Base-by-base conservation (phyloP, 1,139 yeast species). In the Arxiozyma telluris region DNA sequence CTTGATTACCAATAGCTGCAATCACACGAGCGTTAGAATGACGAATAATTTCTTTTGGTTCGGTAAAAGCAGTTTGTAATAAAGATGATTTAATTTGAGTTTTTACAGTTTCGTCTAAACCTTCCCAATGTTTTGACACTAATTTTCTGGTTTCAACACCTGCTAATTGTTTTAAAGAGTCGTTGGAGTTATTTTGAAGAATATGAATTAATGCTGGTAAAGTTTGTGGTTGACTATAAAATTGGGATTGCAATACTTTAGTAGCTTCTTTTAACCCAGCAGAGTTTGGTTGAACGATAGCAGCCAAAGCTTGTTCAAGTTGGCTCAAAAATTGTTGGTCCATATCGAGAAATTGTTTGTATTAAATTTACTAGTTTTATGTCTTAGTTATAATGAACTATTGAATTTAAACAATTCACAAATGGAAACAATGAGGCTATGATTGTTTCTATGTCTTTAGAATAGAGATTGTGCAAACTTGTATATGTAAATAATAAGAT, bases 131-230 rank as follows among this genome's bases (percentile, higher is more conserved):
- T 60, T 78, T 76, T 53, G 78, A 66, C 51, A 89, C 82, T 67
- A 87, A 80, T 72, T 94, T 93, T 73, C 96, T 83, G 47, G 91
- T 91, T 73, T 93, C 98, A 57, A 93, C 96, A 58, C 97, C 96
- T 20, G 98, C 96, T 60, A 93, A 77, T 72, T 90, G 96, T 68
- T 79, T 81, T 51, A 71, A 59, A 49, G 68, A 70, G 56, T 65
- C 70, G 52, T 69, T 67, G 21, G 60, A 50, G 44, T 64, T 63
- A 61, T 77, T 77, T 71, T 87, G 93, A 67, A 89, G 78, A 60
- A 93, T 81, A 66, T 87, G 95, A 62, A 93, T 75, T 68, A 91
- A 77, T 11, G 96, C 84, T 34, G 96, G 94, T 56, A 93, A 78
- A 21, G 94, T 81, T 63, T 79, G 74, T 18, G 87, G 81, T 63